Evolutionary conservation across 108 stramenopile genomes (phyloP).

Genomic region (Nitzschia sp.): DNA sequence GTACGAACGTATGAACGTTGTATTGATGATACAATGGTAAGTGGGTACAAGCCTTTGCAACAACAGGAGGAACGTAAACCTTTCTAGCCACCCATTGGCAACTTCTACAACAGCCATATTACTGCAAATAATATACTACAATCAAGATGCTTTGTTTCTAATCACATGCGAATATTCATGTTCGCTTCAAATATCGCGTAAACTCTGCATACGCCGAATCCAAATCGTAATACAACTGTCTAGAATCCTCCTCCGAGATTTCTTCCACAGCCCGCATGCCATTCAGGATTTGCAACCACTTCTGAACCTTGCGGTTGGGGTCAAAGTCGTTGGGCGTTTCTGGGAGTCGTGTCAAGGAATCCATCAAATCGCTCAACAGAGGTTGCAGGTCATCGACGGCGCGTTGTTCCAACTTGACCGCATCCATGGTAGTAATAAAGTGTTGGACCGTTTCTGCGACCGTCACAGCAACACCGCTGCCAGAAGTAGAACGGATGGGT

Average conservation of each 20-base stretch:
- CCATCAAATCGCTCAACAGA: slow-evolving; percentile 87
- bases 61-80: too few relatives aligned
- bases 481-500: slow-evolving; percentile 61
- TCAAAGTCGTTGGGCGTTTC: slow-evolving; percentile 90
- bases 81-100: too few relatives aligned
- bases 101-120: too few relatives aligned
- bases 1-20: too few relatives aligned
- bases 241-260: slow-evolving; percentile 89
- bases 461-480: slow-evolving; percentile 69
- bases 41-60: too few relatives aligned
- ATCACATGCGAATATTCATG: not conserved
- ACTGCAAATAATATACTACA: too few relatives aligned
- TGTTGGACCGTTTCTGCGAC: slow-evolving; percentile 90
- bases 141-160: too few relatives aligned
- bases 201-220: slow-evolving; percentile 88
- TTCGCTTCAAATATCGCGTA: slow-evolving; percentile 64
- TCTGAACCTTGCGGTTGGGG: slow-evolving; percentile 78
- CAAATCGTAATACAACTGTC: slow-evolving; percentile 91
- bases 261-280: slow-evolving; percentile 91
- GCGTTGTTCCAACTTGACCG: slow-evolving; percentile 89
- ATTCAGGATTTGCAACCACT: slow-evolving; percentile 92
- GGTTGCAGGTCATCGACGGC: slow-evolving; percentile 98
- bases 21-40: too few relatives aligned
- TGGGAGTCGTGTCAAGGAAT: slow-evolving; percentile 74
- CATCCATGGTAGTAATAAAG: slow-evolving; percentile 99